Percentiles rank a stretch among this genome's conserved stretches.
phyloP scores from a whole-genome alignment of 768 basidiomycete genomes.

The Tulasnella sp. region DNA sequence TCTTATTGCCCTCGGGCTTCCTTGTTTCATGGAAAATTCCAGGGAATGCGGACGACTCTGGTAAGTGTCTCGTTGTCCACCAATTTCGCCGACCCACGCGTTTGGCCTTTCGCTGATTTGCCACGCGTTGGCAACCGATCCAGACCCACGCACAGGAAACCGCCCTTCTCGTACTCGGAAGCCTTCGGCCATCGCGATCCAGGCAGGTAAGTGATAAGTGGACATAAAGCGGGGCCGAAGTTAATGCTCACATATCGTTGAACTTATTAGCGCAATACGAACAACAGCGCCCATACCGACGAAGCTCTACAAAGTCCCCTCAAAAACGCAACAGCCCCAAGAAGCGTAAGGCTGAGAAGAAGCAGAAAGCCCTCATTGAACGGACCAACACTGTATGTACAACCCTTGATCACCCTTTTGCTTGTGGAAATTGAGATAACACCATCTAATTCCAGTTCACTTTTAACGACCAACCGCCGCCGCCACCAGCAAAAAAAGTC shows the following conservation, averaged over 20 bases:
- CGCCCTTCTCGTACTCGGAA: neutral
- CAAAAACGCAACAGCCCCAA: neutral
- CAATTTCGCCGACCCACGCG: neutral
- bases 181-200: neutral
- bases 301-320: neutral
- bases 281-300: neutral
- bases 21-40: neutral
- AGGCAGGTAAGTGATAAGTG: neutral
- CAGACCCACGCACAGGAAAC: no score
- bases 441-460: neutral
- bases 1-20: neutral
- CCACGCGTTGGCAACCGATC: neutral
- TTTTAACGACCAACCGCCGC: neutral
- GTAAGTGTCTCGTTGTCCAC: neutral
- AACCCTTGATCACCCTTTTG: neutral
- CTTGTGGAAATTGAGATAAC: no score
- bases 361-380: neutral
- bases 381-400: neutral
- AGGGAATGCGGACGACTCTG: neutral
- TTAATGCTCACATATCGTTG: no score
- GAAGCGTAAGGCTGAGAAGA: neutral
- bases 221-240: no score
- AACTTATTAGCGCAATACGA: no score
- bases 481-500: neutral
- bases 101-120: neutral